These are phyloP conservation scores for Strombidium stylifer DNA, from an alignment of 73 alveolate species.

Conservation along the genomic window DNA sequence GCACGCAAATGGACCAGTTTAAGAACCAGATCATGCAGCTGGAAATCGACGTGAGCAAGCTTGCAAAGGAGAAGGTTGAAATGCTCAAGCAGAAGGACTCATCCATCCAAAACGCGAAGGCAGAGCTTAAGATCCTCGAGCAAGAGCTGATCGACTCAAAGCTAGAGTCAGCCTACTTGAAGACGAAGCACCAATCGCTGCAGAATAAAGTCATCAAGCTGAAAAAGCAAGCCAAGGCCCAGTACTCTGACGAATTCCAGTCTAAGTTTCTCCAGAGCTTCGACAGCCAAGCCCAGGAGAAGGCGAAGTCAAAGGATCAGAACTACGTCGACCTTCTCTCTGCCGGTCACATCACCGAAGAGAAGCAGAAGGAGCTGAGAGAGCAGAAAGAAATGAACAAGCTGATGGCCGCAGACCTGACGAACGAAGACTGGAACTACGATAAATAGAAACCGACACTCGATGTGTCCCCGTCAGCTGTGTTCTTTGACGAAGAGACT, in stretches of 20 bases:
- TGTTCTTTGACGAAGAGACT: no score
- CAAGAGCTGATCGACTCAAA: constrained; percentile 32
- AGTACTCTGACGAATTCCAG: constrained; percentile 1
- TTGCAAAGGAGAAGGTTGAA: constrained; percentile 30
- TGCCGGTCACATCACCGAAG: not conserved
- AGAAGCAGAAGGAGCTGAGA: not conserved
- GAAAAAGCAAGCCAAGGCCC: constrained; percentile 27
- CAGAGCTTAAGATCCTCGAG: constrained; percentile 26
- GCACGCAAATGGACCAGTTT: constrained; percentile 10
- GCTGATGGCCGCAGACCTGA: no score
- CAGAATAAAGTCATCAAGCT: constrained; percentile 25
- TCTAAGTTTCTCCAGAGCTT: not conserved
- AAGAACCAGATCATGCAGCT: not conserved
- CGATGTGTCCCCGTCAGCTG: no score
- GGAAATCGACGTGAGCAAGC: not conserved
- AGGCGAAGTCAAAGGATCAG: not conserved
- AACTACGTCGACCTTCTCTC: not conserved
- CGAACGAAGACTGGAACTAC: no score
- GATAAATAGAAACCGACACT: no score
- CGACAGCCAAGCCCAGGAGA: no score
- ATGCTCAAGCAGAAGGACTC: constrained; percentile 6
- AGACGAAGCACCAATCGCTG: constrained; percentile 18
- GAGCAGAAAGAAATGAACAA: not conserved
- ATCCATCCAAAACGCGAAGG: not conserved
- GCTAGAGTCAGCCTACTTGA: constrained; percentile 32